These are phyloP conservation scores for Endothia cerciana DNA, from an alignment of 2,329 filamentous ascomycete species.

Conservation along the genomic window DNA sequence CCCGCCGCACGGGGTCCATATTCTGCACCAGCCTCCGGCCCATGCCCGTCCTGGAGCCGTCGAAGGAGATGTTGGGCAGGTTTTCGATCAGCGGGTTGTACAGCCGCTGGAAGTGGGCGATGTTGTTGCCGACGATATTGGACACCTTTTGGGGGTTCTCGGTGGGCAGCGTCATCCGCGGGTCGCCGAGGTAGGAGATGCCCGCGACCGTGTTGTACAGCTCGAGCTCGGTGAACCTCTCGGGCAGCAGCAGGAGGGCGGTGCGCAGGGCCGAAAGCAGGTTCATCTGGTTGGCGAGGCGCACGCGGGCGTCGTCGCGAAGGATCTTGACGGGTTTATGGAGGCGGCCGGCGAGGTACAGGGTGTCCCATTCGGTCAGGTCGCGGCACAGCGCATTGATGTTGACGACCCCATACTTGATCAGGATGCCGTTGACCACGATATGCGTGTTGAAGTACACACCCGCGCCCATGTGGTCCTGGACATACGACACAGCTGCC, in stretches of 20 bases:
- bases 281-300: conserved; percentile 94
- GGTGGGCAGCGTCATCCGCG: conserved; percentile 88
- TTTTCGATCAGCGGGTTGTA: conserved; percentile 90
- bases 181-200: conserved; percentile 92
- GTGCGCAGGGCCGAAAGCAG: conserved; percentile 89
- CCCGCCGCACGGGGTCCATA: conserved; percentile 87
- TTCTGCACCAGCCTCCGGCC: conserved; percentile 80
- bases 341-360: conserved; percentile 94
- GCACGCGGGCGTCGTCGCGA: conserved; percentile 87
- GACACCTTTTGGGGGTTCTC: conserved; percentile 91
- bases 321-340: conserved; percentile 99
- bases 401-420: conserved; percentile 98
- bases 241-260: conserved; percentile 82
- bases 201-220: conserved; percentile 90
- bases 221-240: conserved; percentile 81
- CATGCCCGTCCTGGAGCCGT: conserved; percentile 65
- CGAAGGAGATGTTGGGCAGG: conserved; percentile 84
- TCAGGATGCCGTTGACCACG: conserved; percentile 89
- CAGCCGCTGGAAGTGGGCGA: conserved; percentile 86
- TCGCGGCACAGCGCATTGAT: conserved; percentile 87
- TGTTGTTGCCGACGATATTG: conserved; percentile 92
- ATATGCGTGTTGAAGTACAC: conserved; percentile 98
- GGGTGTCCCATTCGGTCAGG: conserved; percentile 86
- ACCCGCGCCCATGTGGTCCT: conserved; percentile 87
- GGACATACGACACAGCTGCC: conserved; percentile 79